These are phyloP conservation scores for Sphaerostilbella broomeana DNA, from an alignment of 2,329 filamentous ascomycete genomes.

Conservation along the genomic window DNA sequence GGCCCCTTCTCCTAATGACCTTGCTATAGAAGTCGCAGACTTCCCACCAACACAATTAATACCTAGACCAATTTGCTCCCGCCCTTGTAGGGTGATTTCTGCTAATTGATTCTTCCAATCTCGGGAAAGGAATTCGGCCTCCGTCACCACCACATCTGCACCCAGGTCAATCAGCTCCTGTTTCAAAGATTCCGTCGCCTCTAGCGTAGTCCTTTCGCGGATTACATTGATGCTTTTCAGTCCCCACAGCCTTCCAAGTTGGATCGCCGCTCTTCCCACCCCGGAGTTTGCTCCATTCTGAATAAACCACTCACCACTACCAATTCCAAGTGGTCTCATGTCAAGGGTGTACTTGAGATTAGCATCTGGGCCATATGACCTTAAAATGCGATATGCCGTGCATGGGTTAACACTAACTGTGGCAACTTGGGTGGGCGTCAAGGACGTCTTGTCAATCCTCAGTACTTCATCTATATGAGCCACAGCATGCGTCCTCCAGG, in stretches of 20 bases:
- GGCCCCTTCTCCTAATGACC: slow-evolving; percentile 60
- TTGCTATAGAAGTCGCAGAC: slow-evolving; percentile 70
- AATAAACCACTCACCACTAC: slow-evolving; percentile 77
- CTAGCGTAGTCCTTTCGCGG: slow-evolving; percentile 58
- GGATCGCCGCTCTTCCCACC: slow-evolving; percentile 85
- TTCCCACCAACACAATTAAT: slow-evolving; percentile 94
- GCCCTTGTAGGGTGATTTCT: slow-evolving; percentile 63
- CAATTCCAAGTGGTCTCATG: slow-evolving; percentile 38
- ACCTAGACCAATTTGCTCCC: slow-evolving; percentile 67
- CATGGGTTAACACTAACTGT: slow-evolving; percentile 91
- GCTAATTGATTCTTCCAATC: slow-evolving; percentile 57
- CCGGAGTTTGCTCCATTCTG: slow-evolving; percentile 96
- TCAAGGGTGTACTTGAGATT: slow-evolving; percentile 39
- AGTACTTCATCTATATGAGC: slow-evolving; percentile 53
- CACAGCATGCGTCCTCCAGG: slow-evolving; percentile 88
- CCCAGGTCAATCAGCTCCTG: slow-evolving; percentile 49
- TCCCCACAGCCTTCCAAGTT: slow-evolving; percentile 80
- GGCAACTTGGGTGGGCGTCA: slow-evolving; percentile 72
- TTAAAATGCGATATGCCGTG: slow-evolving; percentile 89
- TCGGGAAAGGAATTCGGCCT: slow-evolving; percentile 46
- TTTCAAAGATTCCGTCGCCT: slow-evolving; percentile 55
- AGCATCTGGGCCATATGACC: slow-evolving; percentile 59
- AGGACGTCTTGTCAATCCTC: slow-evolving; percentile 61
- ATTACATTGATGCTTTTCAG: slow-evolving; percentile 87
- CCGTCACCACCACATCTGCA: slow-evolving; percentile 50